A percentile compares a stretch with the other conserved stretches of the same genome.
These are phyloP conservation scores for Fusarium irregulare DNA, from an alignment of 2,329 filamentous ascomycete genomes.

Conservation along the genomic window DNA sequence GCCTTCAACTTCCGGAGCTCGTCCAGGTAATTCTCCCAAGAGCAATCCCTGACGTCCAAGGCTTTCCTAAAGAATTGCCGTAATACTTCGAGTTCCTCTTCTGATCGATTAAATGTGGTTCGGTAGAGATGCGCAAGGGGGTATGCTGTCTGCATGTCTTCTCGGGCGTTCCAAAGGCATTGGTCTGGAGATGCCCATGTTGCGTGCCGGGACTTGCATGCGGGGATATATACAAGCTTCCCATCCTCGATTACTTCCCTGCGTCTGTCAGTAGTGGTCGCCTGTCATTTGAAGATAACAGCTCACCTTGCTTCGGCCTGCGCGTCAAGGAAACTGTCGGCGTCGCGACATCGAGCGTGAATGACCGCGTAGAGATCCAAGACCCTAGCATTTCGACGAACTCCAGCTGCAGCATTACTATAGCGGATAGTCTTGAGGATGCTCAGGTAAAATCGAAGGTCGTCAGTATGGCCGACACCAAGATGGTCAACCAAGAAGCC, in stretches of 20 bases:
- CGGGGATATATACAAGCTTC: constrained; percentile 28
- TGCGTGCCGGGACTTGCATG: not conserved
- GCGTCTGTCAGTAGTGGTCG: not conserved
- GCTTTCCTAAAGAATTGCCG: constrained; percentile 33
- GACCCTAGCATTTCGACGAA: constrained; percentile 8
- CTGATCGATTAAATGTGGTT: constrained; percentile 2
- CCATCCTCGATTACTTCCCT: constrained; percentile 12
- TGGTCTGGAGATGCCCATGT: constrained; percentile 14
- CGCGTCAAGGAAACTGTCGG: constrained; percentile 11
- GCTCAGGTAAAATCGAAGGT: constrained; percentile 32
- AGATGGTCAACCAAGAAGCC: constrained; percentile 37
- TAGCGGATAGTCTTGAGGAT: constrained; percentile 22
- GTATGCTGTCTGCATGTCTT: constrained; percentile 34
- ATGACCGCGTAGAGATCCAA: constrained; percentile 39
- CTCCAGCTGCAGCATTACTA: constrained; percentile 4
- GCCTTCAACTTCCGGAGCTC: constrained; percentile 32
- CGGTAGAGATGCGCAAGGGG: constrained; percentile 32
- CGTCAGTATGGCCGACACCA: constrained; percentile 26
- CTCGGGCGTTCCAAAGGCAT: constrained; percentile 33
- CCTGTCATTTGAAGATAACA: fast-evolving
- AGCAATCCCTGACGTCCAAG: constrained; percentile 17
- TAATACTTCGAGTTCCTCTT: constrained; percentile 23
- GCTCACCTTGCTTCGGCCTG: constrained; percentile 20
- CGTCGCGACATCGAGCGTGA: constrained; percentile 29
- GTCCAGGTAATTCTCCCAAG: constrained; percentile 26